Evolutionary conservation across 192 early-diverging fungal species (phyloP).

Genomic region (Backusella liffmaniae): DNA sequence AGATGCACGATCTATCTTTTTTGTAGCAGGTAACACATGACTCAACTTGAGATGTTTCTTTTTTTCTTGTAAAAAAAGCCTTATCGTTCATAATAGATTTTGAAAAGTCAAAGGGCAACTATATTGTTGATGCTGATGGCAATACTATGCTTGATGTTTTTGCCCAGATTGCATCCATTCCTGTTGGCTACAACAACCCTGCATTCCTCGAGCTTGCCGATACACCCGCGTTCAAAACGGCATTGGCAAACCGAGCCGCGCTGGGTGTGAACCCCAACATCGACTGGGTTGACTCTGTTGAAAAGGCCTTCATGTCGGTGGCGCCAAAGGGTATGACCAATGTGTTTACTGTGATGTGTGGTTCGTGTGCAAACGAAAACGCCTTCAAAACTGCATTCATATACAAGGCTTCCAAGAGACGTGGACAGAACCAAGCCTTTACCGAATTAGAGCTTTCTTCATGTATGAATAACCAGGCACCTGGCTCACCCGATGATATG

Average conservation of each 20-base stretch:
- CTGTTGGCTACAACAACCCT: constrained; percentile 71
- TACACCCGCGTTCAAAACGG: constrained; percentile 55
- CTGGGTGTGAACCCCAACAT: constrained; percentile 64
- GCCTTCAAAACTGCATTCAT: constrained; percentile 77
- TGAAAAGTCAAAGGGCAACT: constrained; percentile 67
- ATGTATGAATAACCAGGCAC: constrained; percentile 65
- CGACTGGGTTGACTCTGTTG: constrained; percentile 59
- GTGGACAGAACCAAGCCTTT: constrained; percentile 42
- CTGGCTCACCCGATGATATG: constrained; percentile 60
- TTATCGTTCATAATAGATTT: constrained; percentile 45
- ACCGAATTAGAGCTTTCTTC: constrained; percentile 42
- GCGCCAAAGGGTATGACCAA: constrained; percentile 64
- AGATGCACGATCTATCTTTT: constrained; percentile 64
- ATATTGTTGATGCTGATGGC: constrained; percentile 72
- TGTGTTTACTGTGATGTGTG: constrained; percentile 72
- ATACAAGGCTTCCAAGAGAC: constrained; percentile 51
- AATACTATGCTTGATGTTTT: constrained; percentile 68
- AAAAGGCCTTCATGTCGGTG: constrained; percentile 65
- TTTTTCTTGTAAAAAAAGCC: neutral
- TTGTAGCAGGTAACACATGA: constrained; percentile 46
- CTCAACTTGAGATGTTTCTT: neutral
- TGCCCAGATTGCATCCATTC: constrained; percentile 73
- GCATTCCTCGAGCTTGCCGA: constrained; percentile 51
- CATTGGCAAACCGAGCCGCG: constrained; percentile 64
- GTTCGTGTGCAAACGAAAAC: constrained; percentile 73